Conservation (phyloP, 2,329 filamentous ascomycete genomes). For the Colletotrichum phormii region DNA sequence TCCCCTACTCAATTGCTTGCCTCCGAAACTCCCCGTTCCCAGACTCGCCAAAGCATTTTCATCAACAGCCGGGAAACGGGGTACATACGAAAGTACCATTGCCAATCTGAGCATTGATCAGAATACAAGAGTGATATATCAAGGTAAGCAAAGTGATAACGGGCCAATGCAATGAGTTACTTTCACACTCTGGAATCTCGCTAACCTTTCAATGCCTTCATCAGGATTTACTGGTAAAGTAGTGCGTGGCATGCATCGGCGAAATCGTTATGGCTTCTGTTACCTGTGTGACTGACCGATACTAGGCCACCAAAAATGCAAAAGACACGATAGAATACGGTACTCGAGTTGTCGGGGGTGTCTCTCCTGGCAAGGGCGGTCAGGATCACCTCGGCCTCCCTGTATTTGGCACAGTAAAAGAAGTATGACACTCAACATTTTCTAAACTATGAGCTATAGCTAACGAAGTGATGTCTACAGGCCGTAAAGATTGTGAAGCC, state of each 20-base stretch:
- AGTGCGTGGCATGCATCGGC: conserved; percentile 39
- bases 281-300: not conserved
- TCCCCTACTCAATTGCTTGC: not conserved
- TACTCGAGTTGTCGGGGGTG: conserved; percentile 51
- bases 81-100: conserved; percentile 45
- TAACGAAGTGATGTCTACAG: conserved; percentile 36
- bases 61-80: not conserved
- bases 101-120: conserved; percentile 43
- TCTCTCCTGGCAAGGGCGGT: conserved; percentile 51
- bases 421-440: conserved; percentile 40
- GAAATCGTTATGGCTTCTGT: too few species aligned
- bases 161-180: too few species aligned
- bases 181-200: not conserved
- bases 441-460: too few species aligned
- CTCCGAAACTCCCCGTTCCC: not conserved
- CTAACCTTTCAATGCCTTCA: not conserved
- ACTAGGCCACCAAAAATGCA: conserved; percentile 51
- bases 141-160: conserved; percentile 40
- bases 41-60: not conserved
- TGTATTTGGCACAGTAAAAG: conserved; percentile 48
- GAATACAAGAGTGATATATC: conserved; percentile 49
- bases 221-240: conserved; percentile 53
- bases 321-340: conserved; percentile 52
- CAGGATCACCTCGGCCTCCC: conserved; percentile 48
- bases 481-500: conserved; percentile 58